A percentile compares a stretch with the other conserved stretches of the same genome.
phyloP scores from a whole-genome alignment of 371 early-diverging fungal genomes.

The Mortierella polycephala region DNA sequence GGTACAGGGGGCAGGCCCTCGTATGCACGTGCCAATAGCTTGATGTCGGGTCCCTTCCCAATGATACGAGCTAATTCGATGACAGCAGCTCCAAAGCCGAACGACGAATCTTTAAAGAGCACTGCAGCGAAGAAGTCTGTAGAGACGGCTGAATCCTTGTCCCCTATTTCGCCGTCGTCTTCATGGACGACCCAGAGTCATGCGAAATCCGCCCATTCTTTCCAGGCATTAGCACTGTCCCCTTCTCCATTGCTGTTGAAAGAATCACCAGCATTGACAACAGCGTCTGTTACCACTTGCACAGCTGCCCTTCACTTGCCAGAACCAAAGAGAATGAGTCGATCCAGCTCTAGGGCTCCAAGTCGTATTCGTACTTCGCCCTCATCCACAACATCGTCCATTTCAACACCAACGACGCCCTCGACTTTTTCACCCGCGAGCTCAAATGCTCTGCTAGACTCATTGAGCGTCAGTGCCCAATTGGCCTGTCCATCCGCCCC shows the following conservation, averaged over 20 bases:
- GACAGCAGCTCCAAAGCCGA: slow-evolving; percentile 12
- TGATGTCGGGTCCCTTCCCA: slow-evolving; percentile 34
- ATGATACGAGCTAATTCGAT: slow-evolving; percentile 40
- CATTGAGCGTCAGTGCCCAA: slow-evolving; percentile 32
- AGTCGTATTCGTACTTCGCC: slow-evolving; percentile 35
- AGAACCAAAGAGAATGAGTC: slow-evolving; percentile 10
- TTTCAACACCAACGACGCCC: slow-evolving; percentile 48
- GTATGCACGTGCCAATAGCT: slow-evolving; percentile 35
- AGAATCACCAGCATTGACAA: neutral
- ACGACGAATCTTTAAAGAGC: neutral
- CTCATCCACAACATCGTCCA: slow-evolving; percentile 36
- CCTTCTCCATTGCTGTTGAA: neutral
- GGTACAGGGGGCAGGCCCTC: slow-evolving; percentile 17
- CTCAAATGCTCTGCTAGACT: slow-evolving; percentile 30
- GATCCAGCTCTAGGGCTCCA: slow-evolving; percentile 6
- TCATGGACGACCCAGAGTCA: slow-evolving; percentile 7
- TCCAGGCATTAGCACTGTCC: neutral
- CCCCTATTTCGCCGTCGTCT: slow-evolving; percentile 13
- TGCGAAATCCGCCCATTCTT: neutral
- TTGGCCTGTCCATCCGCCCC: slow-evolving; percentile 13
- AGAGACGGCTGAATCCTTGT: slow-evolving; percentile 1
- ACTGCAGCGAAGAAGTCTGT: neutral
- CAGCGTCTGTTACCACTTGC: neutral
- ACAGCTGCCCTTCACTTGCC: slow-evolving; percentile 5
- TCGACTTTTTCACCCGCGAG: slow-evolving; percentile 40